Evolutionary conservation across 306 rosid species (phyloP), one percentile per base, ranked within the genome.

Genomic region (Cucurbita ficifolia): DNA sequence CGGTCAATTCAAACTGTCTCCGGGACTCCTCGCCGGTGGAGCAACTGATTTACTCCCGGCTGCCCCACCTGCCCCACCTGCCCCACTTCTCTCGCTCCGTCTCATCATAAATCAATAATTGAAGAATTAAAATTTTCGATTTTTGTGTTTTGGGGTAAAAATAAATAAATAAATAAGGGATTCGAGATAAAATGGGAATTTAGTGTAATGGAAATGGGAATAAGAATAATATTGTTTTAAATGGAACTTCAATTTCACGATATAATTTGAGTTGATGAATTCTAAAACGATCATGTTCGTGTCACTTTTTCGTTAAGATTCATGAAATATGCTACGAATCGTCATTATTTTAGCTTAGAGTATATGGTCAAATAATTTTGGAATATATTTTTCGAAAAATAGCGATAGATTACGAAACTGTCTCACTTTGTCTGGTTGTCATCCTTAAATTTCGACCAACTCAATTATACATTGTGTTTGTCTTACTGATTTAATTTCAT

Each of bases 1-100:
- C 33, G 72, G 72, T 64, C 51, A 64, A 64, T 64, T 64, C 72
- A 64, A 64, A 64, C 52, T 18, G 52, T 64, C 36, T 12, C 70
- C 49, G 70, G 70, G 40, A 14, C 22, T 38, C n/a, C 29, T 63
- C 70, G 35, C 72, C 72, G 53, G 52, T 64, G 72, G 52, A 42
- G 68, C 73, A 43, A 12, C 72, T 38, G n/a, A 43, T 65, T 65
- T 43, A 65, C 21, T 65, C 42, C 38, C 11, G 52, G 72, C 49
- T 19, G 72, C 52, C 52, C 72, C 53, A 64, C 52, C 17, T 64
- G 51, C 49, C 72, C 72, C 53, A 43, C 39, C 45, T 22, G 5
- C 11, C 54, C 67, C 6, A 42, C 43, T 10, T 5, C 67, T 35
- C 67, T 13, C 65, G 8, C 10, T 42, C 10, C 6, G 9, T 36